Evolutionary conservation across 345 rosid species (phyloP).

Genomic region (Eucalyptus tenuipes): DNA sequence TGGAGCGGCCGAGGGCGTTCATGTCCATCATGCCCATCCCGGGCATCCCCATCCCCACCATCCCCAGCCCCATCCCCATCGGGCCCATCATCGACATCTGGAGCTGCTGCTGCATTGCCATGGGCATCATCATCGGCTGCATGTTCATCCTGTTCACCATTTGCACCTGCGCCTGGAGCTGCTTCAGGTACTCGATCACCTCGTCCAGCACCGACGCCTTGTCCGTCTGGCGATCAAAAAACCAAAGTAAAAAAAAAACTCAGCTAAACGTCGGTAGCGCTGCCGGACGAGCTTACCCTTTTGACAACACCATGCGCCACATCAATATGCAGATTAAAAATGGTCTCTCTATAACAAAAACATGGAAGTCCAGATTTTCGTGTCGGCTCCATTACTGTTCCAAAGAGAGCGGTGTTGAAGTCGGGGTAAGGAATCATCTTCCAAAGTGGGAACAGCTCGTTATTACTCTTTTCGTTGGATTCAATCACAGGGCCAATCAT

Average conservation of each 20-base stretch:
- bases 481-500: background rate
- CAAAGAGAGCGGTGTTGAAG: background rate
- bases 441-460: background rate
- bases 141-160: constrained; percentile 75
- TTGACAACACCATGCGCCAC: background rate
- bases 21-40: constrained; percentile 59
- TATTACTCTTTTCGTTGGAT: background rate
- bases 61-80: constrained; percentile 35
- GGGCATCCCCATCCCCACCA: constrained; percentile 45
- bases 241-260: background rate
- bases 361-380: background rate
- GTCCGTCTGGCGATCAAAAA: constrained; percentile 47
- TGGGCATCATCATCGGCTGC: constrained; percentile 66
- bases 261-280: background rate
- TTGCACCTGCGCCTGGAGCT: constrained; percentile 75
- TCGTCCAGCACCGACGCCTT: constrained; percentile 98
- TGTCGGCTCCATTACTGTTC: background rate
- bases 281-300: background rate
- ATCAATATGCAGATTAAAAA: background rate
- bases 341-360: background rate
- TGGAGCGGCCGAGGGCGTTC: constrained; percentile 37
- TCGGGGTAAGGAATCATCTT: background rate
- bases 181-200: constrained; percentile 90
- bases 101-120: constrained; percentile 82
- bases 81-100: constrained; percentile 80